Evolutionary conservation across 169 alveolate genomes (phyloP).

Genomic region (Eimeria falciformis): DNA sequence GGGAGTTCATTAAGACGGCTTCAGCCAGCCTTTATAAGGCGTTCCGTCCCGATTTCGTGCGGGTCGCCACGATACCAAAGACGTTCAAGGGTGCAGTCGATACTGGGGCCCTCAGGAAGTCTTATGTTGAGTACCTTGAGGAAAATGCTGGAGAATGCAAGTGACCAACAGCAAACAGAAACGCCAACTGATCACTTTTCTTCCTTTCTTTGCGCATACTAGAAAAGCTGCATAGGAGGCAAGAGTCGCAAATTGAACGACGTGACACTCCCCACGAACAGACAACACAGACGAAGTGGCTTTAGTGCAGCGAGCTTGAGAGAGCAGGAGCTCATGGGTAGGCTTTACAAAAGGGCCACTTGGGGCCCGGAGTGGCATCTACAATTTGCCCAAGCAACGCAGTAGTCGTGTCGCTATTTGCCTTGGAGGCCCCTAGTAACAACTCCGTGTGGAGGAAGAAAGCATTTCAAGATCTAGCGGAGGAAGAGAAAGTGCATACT

Average conservation of each 20-base stretch:
- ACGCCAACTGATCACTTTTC: no score
- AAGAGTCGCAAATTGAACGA: background rate
- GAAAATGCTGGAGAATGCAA: background rate
- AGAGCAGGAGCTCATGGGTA: no score
- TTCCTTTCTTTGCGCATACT: no score
- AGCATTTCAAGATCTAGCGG: no score
- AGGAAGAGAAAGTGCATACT: no score
- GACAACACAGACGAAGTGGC: background rate
- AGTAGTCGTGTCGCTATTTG: no score
- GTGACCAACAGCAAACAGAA: background rate
- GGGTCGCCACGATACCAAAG: conserved; percentile 1
- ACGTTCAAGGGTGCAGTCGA: conserved; percentile 68
- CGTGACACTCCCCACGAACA: background rate
- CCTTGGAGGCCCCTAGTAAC: no score
- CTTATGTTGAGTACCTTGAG: background rate
- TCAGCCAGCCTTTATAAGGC: conserved; percentile 9
- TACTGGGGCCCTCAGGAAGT: background rate
- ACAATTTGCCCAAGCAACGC: no score
- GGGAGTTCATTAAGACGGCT: background rate
- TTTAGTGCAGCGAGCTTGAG: no score
- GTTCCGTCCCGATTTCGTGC: conserved; percentile 41
- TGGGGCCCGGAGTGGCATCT: no score
- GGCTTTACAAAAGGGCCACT: no score
- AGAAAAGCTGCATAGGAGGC: background rate
- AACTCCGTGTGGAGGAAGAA: no score